phyloP scores from a whole-genome alignment of 2,329 filamentous ascomycete genomes.

The Aspergillus novofumigatus region DNA sequence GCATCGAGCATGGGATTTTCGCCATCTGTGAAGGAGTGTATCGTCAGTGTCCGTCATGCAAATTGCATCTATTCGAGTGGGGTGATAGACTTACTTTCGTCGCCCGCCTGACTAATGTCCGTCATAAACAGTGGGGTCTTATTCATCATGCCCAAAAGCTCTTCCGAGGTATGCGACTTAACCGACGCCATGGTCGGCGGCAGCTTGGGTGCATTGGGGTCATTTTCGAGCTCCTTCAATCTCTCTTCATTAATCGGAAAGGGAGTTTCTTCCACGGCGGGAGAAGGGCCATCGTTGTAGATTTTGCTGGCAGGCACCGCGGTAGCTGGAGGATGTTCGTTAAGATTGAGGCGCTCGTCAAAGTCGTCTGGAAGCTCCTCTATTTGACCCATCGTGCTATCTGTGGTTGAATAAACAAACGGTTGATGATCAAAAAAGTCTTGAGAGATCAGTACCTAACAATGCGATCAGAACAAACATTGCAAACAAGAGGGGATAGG shows the following conservation, averaged over 20 bases:
- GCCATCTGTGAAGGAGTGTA: slow-evolving; percentile 40
- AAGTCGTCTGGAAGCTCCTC: slow-evolving; percentile 51
- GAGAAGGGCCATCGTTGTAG: slow-evolving; percentile 7
- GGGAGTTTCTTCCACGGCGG: slow-evolving; percentile 29
- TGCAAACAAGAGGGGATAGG: slow-evolving; percentile 26
- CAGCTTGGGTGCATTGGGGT: slow-evolving; percentile 41
- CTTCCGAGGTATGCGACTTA: slow-evolving; percentile 54
- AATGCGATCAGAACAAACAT: slow-evolving; percentile 19
- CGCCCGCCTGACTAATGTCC: slow-evolving; percentile 63
- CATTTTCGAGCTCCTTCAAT: slow-evolving; percentile 26
- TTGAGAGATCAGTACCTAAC: neutral
- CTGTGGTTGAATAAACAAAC: slow-evolving; percentile 2
- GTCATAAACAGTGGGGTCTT: slow-evolving; percentile 93
- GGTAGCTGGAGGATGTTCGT: slow-evolving; percentile 25
- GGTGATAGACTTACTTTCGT: slow-evolving; percentile 41
- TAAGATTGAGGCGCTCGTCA: slow-evolving; percentile 44
- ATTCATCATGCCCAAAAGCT: slow-evolving; percentile 62
- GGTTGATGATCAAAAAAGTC: neutral
- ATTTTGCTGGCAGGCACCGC: slow-evolving; percentile 5
- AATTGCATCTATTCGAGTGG: neutral
- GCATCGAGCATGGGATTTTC: slow-evolving; percentile 84
- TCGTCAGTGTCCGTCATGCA: neutral
- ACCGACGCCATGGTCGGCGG: slow-evolving; percentile 58
- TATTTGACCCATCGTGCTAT: slow-evolving; percentile 46
- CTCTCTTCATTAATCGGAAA: slow-evolving; percentile 38